Conservation (phyloP, 2,329 filamentous ascomycete species). For the Verticillium dahliae region DNA sequence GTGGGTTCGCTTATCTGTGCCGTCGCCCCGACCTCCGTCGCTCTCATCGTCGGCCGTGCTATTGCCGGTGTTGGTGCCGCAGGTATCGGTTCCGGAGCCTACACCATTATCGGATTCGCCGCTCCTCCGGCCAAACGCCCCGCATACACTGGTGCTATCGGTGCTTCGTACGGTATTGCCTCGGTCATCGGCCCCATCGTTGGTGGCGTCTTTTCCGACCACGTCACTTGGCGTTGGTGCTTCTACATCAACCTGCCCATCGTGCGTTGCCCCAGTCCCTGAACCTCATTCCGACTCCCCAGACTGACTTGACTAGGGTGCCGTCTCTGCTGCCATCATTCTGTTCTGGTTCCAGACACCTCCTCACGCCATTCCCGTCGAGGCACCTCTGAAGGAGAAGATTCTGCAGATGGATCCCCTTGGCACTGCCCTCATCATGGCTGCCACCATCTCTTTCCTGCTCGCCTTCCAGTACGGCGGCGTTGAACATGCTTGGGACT, state of each 20-base stretch:
- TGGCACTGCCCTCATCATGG: conserved; percentile 23
- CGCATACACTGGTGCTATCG: conserved; percentile 29
- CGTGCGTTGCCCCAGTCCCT: conserved; percentile 16
- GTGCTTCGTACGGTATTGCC: conserved; percentile 39
- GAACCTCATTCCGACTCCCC: background rate
- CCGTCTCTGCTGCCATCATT: conserved; percentile 24
- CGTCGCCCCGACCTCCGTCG: conserved; percentile 37
- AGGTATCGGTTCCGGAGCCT: conserved; percentile 41
- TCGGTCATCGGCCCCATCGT: conserved; percentile 28
- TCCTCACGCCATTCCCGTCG: background rate
- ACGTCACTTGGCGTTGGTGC: conserved; percentile 31
- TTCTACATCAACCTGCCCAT: conserved; percentile 32
- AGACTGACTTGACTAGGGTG: conserved; percentile 12
- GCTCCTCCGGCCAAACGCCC: conserved; percentile 27
- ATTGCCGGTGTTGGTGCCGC: conserved; percentile 40
- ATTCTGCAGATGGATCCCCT: conserved; percentile 13
- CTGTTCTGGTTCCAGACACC: conserved; percentile 16
- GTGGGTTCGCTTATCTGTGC: conserved; percentile 45
- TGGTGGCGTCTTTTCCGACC: conserved; percentile 29
- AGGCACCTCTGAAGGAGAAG: conserved; percentile 11
- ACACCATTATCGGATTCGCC: conserved; percentile 40
- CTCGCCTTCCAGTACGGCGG: conserved; percentile 46
- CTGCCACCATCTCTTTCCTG: conserved; percentile 36
- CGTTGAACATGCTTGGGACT: conserved; percentile 19
- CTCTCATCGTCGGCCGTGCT: conserved; percentile 45